A percentile compares a stretch with the other conserved stretches of the same genome.
These are phyloP conservation scores for Malassezia nana DNA, from an alignment of 1,284 basidiomycete species.

Conservation along the genomic window DNA sequence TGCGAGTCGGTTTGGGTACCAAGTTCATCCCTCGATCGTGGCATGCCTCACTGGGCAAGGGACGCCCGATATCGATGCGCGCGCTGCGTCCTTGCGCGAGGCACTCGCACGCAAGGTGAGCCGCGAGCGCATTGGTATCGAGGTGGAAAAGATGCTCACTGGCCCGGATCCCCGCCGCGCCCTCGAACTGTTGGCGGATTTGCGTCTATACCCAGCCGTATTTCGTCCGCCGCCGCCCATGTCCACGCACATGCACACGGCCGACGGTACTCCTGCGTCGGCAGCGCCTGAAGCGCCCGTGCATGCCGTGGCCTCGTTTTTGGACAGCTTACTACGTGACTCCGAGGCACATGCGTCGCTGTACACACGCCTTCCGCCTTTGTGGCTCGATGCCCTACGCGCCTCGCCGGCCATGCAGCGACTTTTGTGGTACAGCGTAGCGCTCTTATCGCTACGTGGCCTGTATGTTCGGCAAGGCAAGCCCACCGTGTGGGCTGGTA, in stretches of 20 bases:
- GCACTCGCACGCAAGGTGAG: conserved; percentile 41
- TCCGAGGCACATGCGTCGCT: conserved; percentile 16
- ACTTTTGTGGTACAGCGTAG: conserved; percentile 24
- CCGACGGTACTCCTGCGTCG: neutral
- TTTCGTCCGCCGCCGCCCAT: conserved; percentile 27
- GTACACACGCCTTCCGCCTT: conserved; percentile 16
- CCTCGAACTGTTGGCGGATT: conserved; percentile 26
- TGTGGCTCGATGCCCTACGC: conserved; percentile 19
- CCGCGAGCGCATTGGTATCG: conserved; percentile 46
- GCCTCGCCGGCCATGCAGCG: conserved; percentile 19
- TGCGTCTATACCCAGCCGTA: conserved; percentile 34
- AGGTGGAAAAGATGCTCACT: conserved; percentile 48
- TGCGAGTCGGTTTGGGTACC: conserved; percentile 76
- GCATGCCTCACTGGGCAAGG: conserved; percentile 22
- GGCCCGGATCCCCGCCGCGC: conserved; percentile 38
- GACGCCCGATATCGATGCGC: conserved; percentile 4
- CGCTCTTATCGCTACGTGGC: conserved; percentile 25
- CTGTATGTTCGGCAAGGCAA: conserved; percentile 31
- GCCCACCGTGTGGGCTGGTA: conserved; percentile 33
- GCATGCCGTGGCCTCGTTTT: conserved; percentile 5
- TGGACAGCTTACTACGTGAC: conserved; percentile 16
- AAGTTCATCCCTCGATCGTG: conserved; percentile 62
- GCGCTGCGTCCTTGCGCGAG: conserved; percentile 52
- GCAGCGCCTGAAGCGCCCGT: conserved; percentile 6
- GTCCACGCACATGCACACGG: neutral